phyloP scores from a whole-genome alignment of 176 grass and related monocot genomes.

The Urochloa ruziziensis region DNA sequence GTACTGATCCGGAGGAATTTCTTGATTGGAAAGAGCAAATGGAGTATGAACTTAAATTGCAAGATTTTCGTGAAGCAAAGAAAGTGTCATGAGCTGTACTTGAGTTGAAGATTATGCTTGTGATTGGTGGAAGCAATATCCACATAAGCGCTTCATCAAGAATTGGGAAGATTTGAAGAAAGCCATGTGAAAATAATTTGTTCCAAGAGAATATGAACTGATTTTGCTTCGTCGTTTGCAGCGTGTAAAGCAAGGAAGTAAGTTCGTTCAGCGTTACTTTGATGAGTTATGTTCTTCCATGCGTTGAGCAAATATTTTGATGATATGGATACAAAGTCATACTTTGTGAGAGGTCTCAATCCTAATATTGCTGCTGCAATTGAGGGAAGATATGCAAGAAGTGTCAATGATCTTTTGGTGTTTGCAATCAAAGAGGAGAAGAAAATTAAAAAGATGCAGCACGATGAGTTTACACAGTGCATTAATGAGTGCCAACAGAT shows the following conservation, averaged over 20 bases:
- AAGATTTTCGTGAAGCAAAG: neutral
- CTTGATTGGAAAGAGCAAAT: neutral
- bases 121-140: neutral
- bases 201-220: no score
- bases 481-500: no score
- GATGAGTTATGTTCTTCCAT: neutral
- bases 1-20: neutral
- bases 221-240: no score
- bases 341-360: neutral
- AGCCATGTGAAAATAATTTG: no score
- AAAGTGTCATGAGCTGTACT: neutral
- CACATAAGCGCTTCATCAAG: neutral
- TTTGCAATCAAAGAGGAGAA: no score
- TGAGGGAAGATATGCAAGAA: neutral
- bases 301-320: neutral
- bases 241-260: neutral
- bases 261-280: neutral
- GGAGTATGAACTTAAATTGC: neutral
- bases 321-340: neutral
- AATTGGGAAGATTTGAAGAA: neutral
- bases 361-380: neutral
- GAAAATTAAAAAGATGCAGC: no score
- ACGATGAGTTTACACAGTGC: no score
- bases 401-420: no score
- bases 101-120: neutral